Evolutionary conservation across 2,329 filamentous ascomycete genomes (phyloP).

Genomic region (Hortaea sp.): DNA sequence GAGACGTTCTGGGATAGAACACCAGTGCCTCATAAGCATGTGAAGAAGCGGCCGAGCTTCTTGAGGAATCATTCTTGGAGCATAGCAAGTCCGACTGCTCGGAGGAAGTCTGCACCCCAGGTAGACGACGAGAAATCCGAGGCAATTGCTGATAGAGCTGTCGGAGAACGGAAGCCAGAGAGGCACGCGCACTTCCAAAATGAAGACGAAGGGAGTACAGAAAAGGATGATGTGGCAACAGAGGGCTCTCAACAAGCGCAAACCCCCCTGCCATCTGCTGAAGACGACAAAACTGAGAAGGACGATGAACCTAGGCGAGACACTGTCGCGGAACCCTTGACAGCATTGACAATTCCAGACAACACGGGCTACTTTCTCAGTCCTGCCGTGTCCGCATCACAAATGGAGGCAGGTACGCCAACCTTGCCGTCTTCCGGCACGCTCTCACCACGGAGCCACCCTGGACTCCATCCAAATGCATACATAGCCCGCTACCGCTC

Average conservation of each 20-base stretch:
- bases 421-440: background rate
- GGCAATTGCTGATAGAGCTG: background rate
- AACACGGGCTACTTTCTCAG: background rate
- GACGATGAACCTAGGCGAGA: slow-evolving; percentile 3
- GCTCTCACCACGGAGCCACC: background rate
- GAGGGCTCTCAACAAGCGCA: slow-evolving; percentile 13
- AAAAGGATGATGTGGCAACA: slow-evolving; percentile 21
- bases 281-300: slow-evolving; percentile 3
- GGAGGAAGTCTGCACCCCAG: slow-evolving; percentile 1
- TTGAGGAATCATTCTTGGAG: slow-evolving; percentile 11
- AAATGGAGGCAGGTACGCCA: slow-evolving; percentile 1
- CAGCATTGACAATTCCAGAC: background rate
- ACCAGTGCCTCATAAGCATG: slow-evolving; percentile 43
- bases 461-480: slow-evolving; percentile 5
- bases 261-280: background rate
- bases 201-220: slow-evolving; percentile 7
- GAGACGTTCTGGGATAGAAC: slow-evolving; percentile 94
- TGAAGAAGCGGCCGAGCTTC: slow-evolving; percentile 15
- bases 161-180: slow-evolving; percentile 1
- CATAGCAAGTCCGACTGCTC: slow-evolving; percentile 1
- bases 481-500: slow-evolving; percentile 66
- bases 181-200: slow-evolving; percentile 13
- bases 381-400: background rate
- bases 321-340: background rate
- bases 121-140: slow-evolving; percentile 4